Conservation (phyloP, 257 asterid genomes). For the Scutellaria baicalensis region DNA sequence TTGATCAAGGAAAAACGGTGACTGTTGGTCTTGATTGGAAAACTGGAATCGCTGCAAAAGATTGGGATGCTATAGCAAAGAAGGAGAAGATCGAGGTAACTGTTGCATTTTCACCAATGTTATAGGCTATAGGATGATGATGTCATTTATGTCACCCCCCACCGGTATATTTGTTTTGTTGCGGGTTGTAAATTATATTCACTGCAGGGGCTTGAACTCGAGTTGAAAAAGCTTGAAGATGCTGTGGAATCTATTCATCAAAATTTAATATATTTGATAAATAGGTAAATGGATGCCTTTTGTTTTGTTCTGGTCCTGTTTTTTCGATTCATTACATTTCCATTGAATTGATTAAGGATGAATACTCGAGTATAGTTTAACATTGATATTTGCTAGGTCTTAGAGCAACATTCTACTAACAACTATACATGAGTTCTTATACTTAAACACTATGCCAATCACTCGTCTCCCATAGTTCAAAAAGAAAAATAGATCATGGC, state of each 20-base stretch:
- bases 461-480: neutral
- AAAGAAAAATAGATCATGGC: neutral
- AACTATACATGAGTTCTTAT: neutral
- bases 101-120: neutral
- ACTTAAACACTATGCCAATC: neutral
- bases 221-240: slow-evolving; percentile 69
- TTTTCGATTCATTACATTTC: neutral
- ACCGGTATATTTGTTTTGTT: neutral
- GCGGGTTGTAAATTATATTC: slow-evolving; percentile 1
- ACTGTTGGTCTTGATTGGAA: slow-evolving; percentile 79
- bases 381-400: neutral
- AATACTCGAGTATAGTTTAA: neutral
- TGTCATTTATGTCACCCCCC: neutral
- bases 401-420: neutral
- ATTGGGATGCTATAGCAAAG: slow-evolving; percentile 82
- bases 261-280: slow-evolving; percentile 37
- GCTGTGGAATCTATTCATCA: slow-evolving; percentile 48
- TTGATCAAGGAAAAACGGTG: slow-evolving; percentile 36
- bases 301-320: too few relatives aligned
- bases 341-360: neutral
- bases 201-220: slow-evolving; percentile 71
- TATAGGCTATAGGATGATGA: neutral
- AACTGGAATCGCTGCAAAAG: slow-evolving; percentile 72
- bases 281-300: slow-evolving; percentile 35
- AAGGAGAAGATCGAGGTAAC: slow-evolving; percentile 81